Percentiles rank a stretch among this genome's conserved stretches.
Conservation (phyloP, 306 rosid genomes). For the Notholithocarpus densiflorus region DNA sequence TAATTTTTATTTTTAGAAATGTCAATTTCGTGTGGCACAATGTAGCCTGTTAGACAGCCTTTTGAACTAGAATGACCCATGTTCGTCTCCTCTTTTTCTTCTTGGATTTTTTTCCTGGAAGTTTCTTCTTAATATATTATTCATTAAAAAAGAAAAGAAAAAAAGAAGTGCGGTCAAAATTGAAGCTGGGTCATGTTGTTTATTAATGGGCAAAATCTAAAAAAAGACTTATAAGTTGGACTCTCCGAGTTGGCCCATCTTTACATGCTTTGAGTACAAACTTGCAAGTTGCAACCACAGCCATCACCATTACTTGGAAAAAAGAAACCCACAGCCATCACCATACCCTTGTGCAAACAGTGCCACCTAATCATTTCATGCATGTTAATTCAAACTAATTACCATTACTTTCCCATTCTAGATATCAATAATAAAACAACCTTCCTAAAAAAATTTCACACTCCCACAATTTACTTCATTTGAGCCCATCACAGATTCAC, state of each 20-base stretch:
- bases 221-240: conserved; percentile 14
- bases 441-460: too few species aligned
- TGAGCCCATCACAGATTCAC: too few species aligned
- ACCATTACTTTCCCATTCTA: background rate
- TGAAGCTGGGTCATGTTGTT: background rate
- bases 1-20: too few species aligned
- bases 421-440: too few species aligned
- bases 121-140: too few species aligned
- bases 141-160: too few species aligned
- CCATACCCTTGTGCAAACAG: conserved; percentile 3
- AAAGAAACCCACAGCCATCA: too few species aligned
- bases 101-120: background rate
- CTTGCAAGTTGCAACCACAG: conserved; percentile 26
- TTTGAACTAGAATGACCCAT: too few species aligned
- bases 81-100: background rate
- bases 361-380: conserved; percentile 33
- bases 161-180: background rate
- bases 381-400: conserved; percentile 22
- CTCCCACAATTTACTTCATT: too few species aligned
- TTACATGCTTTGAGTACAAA: conserved; percentile 21
- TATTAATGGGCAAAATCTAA: too few species aligned
- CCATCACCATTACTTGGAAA: conserved; percentile 13
- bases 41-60: too few species aligned
- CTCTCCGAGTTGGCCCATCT: conserved; percentile 33
- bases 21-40: too few species aligned